A percentile compares a stretch with the other conserved stretches of the same genome.
Conservation (phyloP, 176 grass and related monocot species). For the Melocanna baccifera region DNA sequence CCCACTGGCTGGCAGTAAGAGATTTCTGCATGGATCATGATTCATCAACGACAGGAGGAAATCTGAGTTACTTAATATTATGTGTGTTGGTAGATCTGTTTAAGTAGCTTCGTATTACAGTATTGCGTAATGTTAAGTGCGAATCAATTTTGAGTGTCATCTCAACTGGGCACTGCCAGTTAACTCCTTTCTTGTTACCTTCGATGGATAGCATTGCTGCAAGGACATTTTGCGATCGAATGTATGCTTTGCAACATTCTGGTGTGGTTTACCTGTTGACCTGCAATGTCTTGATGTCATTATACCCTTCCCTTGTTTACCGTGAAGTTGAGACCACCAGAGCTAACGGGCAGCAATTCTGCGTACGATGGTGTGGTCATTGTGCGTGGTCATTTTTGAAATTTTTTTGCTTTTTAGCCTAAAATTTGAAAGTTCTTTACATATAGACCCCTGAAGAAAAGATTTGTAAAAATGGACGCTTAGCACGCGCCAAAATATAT, state of each 20-base stretch:
- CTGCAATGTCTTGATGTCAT: neutral
- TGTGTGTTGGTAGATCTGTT: slow-evolving; percentile 29
- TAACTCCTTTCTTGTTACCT: neutral
- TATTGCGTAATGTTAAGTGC: slow-evolving; percentile 26
- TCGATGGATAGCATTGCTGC: neutral
- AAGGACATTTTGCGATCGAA: slow-evolving; percentile 17
- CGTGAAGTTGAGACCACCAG: neutral
- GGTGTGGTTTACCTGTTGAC: neutral
- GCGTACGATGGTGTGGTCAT: neutral
- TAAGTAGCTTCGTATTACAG: slow-evolving; percentile 19
- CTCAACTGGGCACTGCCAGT: neutral
- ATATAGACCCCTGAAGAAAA: too few relatives aligned
- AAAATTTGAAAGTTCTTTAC: too few relatives aligned
- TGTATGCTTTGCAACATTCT: neutral
- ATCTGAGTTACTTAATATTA: slow-evolving; percentile 8
- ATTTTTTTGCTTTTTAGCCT: too few relatives aligned
- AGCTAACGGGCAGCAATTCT: neutral
- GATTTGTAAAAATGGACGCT: too few relatives aligned
- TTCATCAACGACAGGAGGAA: neutral
- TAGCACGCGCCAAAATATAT: too few relatives aligned
- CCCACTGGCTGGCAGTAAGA: slow-evolving; percentile 42
- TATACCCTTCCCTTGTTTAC: neutral
- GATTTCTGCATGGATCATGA: neutral
- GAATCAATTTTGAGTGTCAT: slow-evolving; percentile 28
- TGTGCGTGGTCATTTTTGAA: neutral